Conservation (phyloP, 2,329 filamentous ascomycete genomes). For the Daldinia sp. region DNA sequence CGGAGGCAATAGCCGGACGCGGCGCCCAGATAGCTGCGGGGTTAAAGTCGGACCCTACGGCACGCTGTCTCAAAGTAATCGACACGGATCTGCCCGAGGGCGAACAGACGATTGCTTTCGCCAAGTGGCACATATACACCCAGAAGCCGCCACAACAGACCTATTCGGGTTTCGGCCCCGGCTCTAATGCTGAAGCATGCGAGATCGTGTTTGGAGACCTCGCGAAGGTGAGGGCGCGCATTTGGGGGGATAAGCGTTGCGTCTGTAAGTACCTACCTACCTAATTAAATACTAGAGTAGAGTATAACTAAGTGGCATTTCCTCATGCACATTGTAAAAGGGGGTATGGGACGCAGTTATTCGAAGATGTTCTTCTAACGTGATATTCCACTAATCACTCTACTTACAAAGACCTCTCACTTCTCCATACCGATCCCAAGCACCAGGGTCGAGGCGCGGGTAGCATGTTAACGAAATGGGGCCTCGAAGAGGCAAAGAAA, state of each 20-base stretch:
- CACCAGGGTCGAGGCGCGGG: slow-evolving; percentile 57
- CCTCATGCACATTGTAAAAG: not conserved
- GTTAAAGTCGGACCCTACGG: slow-evolving; percentile 44
- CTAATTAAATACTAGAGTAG: not conserved
- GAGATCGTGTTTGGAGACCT: slow-evolving; percentile 50
- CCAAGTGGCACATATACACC: slow-evolving; percentile 50
- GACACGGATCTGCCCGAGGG: slow-evolving; percentile 50
- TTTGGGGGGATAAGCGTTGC: slow-evolving; percentile 44
- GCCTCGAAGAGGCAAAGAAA: slow-evolving; percentile 53
- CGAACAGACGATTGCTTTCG: slow-evolving; percentile 51
- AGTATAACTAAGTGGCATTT: not conserved
- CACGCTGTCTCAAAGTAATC: slow-evolving; percentile 51
- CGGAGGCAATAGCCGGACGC: slow-evolving; percentile 42
- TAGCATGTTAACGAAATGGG: slow-evolving; percentile 55
- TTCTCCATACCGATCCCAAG: slow-evolving; percentile 57
- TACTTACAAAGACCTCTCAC: slow-evolving; percentile 51
- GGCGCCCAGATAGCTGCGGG: slow-evolving; percentile 42
- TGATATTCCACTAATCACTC: not conserved
- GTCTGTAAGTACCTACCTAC: slow-evolving; percentile 50
- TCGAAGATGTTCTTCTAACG: not conserved
- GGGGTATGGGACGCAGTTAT: not conserved
- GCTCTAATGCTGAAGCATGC: slow-evolving; percentile 51
- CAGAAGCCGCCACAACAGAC: slow-evolving; percentile 37
- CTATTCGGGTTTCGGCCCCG: slow-evolving; percentile 43
- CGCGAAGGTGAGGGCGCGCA: slow-evolving; percentile 32